Evolutionary conservation across 2,329 filamentous ascomycete species (phyloP).

Genomic region (Aspergillus proliferans): DNA sequence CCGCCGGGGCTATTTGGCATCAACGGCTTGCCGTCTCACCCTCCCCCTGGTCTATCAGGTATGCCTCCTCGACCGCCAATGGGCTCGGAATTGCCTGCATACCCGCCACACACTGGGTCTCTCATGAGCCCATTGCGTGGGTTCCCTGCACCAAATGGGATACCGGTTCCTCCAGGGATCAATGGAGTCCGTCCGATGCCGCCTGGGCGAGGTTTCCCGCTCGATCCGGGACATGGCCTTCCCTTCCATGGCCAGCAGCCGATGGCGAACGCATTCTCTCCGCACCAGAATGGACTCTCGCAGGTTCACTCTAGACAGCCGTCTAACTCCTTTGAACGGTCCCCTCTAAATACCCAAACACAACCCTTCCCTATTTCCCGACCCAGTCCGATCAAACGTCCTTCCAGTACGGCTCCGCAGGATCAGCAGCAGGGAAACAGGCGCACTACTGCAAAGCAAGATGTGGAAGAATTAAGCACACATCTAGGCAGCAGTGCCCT

Average conservation of each 20-base stretch:
- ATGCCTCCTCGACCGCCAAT: slow-evolving; percentile 49
- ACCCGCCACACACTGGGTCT: slow-evolving; percentile 46
- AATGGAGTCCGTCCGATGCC: slow-evolving; percentile 55
- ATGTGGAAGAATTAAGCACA: slow-evolving; percentile 65
- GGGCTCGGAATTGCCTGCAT: slow-evolving; percentile 50
- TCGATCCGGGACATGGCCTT: slow-evolving; percentile 41
- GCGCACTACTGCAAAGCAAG: slow-evolving; percentile 41
- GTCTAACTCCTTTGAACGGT: slow-evolving; percentile 57
- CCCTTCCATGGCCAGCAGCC: slow-evolving; percentile 40
- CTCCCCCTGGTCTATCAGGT: slow-evolving; percentile 46
- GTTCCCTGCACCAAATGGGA: slow-evolving; percentile 45
- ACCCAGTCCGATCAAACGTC: slow-evolving; percentile 81
- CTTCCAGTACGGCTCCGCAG: slow-evolving; percentile 62
- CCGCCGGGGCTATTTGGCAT: slow-evolving; percentile 45
- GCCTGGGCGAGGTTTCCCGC: slow-evolving; percentile 50
- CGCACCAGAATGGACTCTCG: slow-evolving; percentile 35
- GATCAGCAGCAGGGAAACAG: slow-evolving; percentile 40
- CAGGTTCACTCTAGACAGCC: slow-evolving; percentile 67
- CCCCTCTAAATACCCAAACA: slow-evolving; percentile 53
- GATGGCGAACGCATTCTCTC: slow-evolving; percentile 28
- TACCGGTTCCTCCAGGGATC: slow-evolving; percentile 54
- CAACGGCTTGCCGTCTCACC: slow-evolving; percentile 49
- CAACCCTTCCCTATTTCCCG: slow-evolving; percentile 69
- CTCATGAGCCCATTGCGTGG: slow-evolving; percentile 52
- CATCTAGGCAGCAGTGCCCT: slow-evolving; percentile 89